Evolutionary conservation across 2,329 filamentous ascomycete genomes (phyloP).

Genomic region (Clarireedia hainanense): DNA sequence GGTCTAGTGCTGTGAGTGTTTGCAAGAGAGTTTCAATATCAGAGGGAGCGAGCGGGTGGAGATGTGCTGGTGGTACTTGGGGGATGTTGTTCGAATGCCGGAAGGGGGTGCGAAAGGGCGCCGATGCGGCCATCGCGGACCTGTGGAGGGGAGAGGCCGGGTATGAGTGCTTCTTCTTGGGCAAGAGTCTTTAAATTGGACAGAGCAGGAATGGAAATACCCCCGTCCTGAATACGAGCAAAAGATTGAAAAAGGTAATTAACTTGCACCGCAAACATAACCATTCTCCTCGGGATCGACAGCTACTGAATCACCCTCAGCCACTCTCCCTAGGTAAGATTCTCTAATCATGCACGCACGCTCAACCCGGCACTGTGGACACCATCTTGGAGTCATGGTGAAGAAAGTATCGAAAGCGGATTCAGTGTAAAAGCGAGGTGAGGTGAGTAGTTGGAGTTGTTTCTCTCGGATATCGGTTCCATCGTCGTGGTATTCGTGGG

Average conservation of each 20-base stretch:
- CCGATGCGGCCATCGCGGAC: constrained; percentile 5
- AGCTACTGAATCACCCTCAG: background rate
- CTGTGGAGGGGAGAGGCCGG: background rate
- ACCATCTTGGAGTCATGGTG: constrained; percentile 5
- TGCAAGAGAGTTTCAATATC: background rate
- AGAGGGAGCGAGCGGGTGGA: background rate
- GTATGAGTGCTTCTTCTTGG: background rate
- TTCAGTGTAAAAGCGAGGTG: background rate
- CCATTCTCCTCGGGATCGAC: background rate
- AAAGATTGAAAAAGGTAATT: background rate
- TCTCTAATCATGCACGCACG: background rate
- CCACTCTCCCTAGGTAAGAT: constrained; percentile 1
- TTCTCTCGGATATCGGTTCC: constrained; percentile 4
- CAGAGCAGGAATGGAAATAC: too few relatives aligned
- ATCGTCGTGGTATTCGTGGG: constrained; percentile 3
- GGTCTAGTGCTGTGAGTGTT: background rate
- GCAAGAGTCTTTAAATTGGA: background rate
- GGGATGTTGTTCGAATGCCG: background rate
- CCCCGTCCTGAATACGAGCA: too few relatives aligned
- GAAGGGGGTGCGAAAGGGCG: background rate
- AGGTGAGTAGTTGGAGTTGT: background rate
- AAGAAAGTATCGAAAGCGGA: background rate
- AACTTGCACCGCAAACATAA: constrained; percentile 1
- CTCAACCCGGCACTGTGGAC: background rate
- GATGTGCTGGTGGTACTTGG: too few relatives aligned